phyloP scores from a whole-genome alignment of 2,329 filamentous ascomycete genomes.

The Aspergillus quadricinctus region DNA sequence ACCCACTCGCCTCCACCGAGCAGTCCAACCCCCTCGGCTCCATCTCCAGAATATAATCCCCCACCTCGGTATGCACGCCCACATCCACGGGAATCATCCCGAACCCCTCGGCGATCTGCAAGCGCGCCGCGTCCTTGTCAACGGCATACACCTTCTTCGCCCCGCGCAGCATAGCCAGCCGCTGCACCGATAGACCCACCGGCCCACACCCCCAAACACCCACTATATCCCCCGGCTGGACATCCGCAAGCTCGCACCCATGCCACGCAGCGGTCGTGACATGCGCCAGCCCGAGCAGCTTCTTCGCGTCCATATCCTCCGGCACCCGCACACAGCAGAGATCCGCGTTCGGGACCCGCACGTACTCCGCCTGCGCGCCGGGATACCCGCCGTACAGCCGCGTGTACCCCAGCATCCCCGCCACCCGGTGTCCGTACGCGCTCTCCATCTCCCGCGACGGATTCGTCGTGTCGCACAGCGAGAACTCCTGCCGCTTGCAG shows the following conservation, averaged over 20 bases:
- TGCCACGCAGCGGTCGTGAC: constrained; percentile 32
- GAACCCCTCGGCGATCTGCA: not conserved
- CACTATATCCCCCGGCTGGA: constrained; percentile 25
- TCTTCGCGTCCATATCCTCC: constrained; percentile 21
- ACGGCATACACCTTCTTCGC: constrained; percentile 31
- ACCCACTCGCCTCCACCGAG: constrained; percentile 28
- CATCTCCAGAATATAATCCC: constrained; percentile 28
- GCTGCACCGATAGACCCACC: constrained; percentile 27
- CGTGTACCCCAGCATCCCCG: constrained; percentile 31
- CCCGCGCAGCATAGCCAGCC: constrained; percentile 25
- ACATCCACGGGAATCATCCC: not conserved
- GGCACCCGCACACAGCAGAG: constrained; percentile 27
- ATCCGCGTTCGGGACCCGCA: constrained; percentile 33
- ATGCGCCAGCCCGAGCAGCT: constrained; percentile 27
- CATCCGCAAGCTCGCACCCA: constrained; percentile 28
- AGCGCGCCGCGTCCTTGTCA: constrained; percentile 25
- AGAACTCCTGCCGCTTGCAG: constrained; percentile 27
- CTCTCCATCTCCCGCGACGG: constrained; percentile 24
- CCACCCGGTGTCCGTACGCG: constrained; percentile 26
- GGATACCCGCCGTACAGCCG: constrained; percentile 31
- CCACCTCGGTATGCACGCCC: not conserved
- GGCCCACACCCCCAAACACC: constrained; percentile 32
- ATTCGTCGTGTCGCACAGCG: constrained; percentile 29
- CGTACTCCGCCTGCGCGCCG: constrained; percentile 35
- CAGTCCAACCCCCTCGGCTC: constrained; percentile 28